Evolutionary conservation across 495 filamentous ascomycete genomes (phyloP).

Genomic region (Podospora tetraspora): DNA sequence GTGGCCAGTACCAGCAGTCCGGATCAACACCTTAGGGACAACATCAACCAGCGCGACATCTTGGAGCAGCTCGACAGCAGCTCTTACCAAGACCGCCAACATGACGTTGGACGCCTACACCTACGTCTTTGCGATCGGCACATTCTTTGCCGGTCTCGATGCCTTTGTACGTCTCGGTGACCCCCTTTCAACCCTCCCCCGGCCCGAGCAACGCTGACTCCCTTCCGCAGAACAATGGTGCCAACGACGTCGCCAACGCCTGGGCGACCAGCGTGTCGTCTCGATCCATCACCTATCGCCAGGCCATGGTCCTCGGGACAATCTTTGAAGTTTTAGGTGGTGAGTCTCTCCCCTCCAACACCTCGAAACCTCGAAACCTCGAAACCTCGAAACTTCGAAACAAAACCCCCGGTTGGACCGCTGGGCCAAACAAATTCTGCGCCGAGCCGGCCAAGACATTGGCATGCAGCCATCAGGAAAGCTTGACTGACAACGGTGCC

Average conservation of each 20-base stretch:
- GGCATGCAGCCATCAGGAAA: neutral
- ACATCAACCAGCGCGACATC: neutral
- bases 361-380: no score
- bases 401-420: neutral
- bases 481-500: neutral
- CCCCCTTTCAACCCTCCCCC: neutral
- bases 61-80: neutral
- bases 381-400: no score
- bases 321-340: conserved; percentile 61
- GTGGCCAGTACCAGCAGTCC: neutral
- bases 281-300: conserved; percentile 56
- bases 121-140: conserved; percentile 70
- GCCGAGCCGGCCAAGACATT: neutral
- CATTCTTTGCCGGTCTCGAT: conserved; percentile 68
- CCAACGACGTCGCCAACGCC: conserved; percentile 70
- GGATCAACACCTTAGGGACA: neutral
- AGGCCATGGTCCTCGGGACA: conserved; percentile 61
- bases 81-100: conserved; percentile 9
- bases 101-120: conserved; percentile 51
- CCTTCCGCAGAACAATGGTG: neutral
- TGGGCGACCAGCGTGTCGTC: conserved; percentile 69
- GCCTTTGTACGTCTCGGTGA: conserved; percentile 36
- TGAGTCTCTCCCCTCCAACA: no score
- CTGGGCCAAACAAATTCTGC: no score
- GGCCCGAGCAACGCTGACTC: neutral